Base-by-base conservation (phyloP, 768 basidiomycete genomes). In the Trametes cingulata region DNA sequence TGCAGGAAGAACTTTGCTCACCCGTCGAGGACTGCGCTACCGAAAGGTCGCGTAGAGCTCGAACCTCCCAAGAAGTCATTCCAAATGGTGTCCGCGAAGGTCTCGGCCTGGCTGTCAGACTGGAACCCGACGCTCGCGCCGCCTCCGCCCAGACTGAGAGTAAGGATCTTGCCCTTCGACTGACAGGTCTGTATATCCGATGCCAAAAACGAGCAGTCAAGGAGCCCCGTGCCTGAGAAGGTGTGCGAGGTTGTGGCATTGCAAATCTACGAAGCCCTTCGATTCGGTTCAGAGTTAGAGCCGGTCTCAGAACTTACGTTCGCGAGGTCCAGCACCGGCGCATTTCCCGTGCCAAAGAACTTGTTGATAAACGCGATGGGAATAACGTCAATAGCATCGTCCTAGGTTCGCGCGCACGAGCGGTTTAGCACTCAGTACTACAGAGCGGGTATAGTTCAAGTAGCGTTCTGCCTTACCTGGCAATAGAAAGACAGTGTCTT, bases 321-420 rank as follows among this genome's bases (percentile, higher is more conserved):
- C 1, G 85, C 88, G 13, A 90, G 77, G 70, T 91, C 86, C 52
- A 90, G 75, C 7, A 81, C 82, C 22, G 88, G 88, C 17, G 79
- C 70, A 27, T 81, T 81, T 0, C 88, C 86, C 6, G 83, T 75
- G 13, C 84, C 80, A 67, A 85, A 87, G 74, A 89, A 90, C 19
- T 78, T 79, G 68, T 84, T 75, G 64, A 90, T 66, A 68, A 91
- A 88, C n/a, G 88, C 84, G 33, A 90, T 66, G 8, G 87, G 87
- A 58, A 91, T 81, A 7, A 82, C 84, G 70, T 90, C 84, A 58
- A 89, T 83, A 8, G 83, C 79, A 66, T 84, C 76, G 68, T 90
- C 87, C 84, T 87, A 60, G 40, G 45, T 20, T 39, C 24, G 10
- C 20, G 37, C 24, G 8, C 5, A 36, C 10, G n/a, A 3, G 10